Conservation (phyloP, 2,329 filamentous ascomycete genomes). For the Pezicula neosporulosa region DNA sequence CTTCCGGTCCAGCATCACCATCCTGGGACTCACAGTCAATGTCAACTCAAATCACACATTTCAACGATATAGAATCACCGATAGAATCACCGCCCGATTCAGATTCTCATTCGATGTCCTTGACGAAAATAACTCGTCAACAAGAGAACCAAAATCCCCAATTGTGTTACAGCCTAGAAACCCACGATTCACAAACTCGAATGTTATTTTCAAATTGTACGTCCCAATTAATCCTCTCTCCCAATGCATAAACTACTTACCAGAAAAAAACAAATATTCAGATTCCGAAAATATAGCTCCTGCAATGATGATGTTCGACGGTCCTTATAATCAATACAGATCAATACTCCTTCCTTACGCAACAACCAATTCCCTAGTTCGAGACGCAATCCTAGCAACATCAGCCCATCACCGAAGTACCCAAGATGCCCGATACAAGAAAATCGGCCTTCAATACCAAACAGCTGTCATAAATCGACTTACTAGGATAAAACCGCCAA, state of each 20-base stretch:
- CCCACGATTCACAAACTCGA: not conserved
- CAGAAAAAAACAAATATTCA: not conserved
- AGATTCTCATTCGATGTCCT: no score
- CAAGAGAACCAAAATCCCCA: not conserved
- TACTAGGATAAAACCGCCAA: no score
- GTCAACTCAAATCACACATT: no score
- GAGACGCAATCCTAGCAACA: not conserved
- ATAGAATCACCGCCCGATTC: no score
- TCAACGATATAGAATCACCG: no score
- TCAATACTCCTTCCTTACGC: not conserved
- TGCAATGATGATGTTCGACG: not conserved
- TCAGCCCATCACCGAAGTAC: slow-evolving; percentile 1
- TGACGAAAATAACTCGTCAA: not conserved
- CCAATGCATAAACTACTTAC: not conserved
- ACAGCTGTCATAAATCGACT: not conserved
- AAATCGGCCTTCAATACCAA: not conserved
- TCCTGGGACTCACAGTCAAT: no score
- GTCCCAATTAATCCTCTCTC: not conserved
- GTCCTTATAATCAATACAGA: not conserved
- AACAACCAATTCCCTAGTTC: not conserved
- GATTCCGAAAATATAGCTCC: not conserved
- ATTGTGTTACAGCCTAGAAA: not conserved
- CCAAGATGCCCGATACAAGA: not conserved
- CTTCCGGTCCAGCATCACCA: no score
- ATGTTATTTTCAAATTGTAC: slow-evolving; percentile 1